A percentile compares a stretch with the other conserved stretches of the same genome.
Conservation (phyloP, 495 filamentous ascomycete species). For the Podospora pseudoanserina region DNA sequence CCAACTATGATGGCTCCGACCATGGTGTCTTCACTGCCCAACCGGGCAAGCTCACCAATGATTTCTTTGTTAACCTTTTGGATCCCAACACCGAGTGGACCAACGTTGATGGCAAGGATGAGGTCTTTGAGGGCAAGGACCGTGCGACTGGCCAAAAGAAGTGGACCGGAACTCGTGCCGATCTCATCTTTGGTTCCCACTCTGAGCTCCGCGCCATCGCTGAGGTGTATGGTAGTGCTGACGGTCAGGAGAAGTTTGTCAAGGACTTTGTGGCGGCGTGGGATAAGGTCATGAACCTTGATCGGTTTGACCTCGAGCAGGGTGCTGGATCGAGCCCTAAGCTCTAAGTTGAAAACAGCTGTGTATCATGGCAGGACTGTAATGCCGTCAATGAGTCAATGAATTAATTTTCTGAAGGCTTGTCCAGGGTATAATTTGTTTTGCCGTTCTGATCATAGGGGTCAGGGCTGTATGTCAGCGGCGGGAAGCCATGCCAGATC, state of each 20-base stretch:
- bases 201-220: slow-evolving; percentile 65
- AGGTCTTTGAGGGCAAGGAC: slow-evolving; percentile 60
- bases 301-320: slow-evolving; percentile 56
- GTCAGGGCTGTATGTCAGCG: too few relatives aligned
- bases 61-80: slow-evolving; percentile 73
- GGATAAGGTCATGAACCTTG: slow-evolving; percentile 68
- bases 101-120: slow-evolving; percentile 41
- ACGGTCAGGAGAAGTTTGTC: slow-evolving; percentile 57
- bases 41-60: slow-evolving; percentile 65
- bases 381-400: neutral
- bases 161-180: slow-evolving; percentile 65
- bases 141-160: slow-evolving; percentile 63
- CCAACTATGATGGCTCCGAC: slow-evolving; percentile 62
- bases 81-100: slow-evolving; percentile 64
- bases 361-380: neutral
- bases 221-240: slow-evolving; percentile 59
- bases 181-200: slow-evolving; percentile 68
- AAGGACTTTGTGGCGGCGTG: slow-evolving; percentile 68
- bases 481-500: too few relatives aligned
- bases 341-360: neutral
- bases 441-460: too few relatives aligned
- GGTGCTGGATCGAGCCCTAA: slow-evolving; percentile 3
- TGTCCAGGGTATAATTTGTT: too few relatives aligned
- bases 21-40: slow-evolving; percentile 60
- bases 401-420: neutral